Evolutionary conservation across 805 yeast genomes (phyloP).

Genomic region (Candida khao-thaluensis): DNA sequence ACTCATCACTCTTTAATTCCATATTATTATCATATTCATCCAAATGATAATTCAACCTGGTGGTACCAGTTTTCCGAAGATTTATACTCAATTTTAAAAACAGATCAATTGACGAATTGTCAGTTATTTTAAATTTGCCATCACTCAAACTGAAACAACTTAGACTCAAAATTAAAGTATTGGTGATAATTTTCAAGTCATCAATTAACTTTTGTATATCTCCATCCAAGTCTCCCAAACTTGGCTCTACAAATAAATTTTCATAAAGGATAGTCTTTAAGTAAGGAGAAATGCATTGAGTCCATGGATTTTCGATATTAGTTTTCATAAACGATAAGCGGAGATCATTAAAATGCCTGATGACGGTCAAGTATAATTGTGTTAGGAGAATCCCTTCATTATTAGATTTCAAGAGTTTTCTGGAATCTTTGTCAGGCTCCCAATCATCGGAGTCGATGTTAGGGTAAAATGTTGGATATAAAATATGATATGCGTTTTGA

Average conservation of each 20-base stretch:
- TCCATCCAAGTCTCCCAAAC: not conserved
- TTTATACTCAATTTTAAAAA: constrained; percentile 31
- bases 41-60: constrained; percentile 37
- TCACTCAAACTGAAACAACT: constrained; percentile 15
- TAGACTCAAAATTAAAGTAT: constrained; percentile 25
- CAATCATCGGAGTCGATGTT: constrained; percentile 43
- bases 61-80: constrained; percentile 35
- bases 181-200: constrained; percentile 23
- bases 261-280: constrained; percentile 32
- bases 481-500: constrained; percentile 43
- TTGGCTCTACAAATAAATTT: constrained; percentile 14
- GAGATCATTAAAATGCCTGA: constrained; percentile 21
- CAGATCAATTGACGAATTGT: constrained; percentile 21
- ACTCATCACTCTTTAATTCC: constrained; percentile 21
- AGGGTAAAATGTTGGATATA: constrained; percentile 45
- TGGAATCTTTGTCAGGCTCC: constrained; percentile 24
- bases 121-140: constrained; percentile 12
- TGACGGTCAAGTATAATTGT: constrained; percentile 1
- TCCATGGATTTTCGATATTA: constrained; percentile 26
- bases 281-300: constrained; percentile 27
- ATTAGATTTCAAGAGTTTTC: constrained; percentile 16
- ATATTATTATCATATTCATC: constrained; percentile 38
- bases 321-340: constrained; percentile 30
- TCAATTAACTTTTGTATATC: constrained; percentile 1
- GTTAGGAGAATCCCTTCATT: constrained; percentile 6